Evolutionary conservation across 805 yeast genomes (phyloP), one percentile per base, ranked within the genome.

Genomic region (Pichia nakasei): DNA sequence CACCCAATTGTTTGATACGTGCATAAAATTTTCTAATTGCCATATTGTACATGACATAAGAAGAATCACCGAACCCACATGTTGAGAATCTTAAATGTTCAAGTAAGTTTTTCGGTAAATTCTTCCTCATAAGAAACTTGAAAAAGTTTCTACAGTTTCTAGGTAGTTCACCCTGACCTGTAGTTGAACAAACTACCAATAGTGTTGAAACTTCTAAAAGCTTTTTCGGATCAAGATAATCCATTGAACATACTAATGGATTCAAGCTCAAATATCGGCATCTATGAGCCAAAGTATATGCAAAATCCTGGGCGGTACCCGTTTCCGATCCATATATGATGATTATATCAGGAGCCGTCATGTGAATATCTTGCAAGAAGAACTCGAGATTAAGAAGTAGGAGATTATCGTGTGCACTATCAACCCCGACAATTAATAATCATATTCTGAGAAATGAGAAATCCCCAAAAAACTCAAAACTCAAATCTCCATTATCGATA

Each of bases 151-250:
- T 69, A 1, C 83, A 81, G 57, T 86, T 86, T 35, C 83, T 63
- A 0, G 98, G 97, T 29, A 91, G 62, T 48, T 84, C 96, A 22
- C 98, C 98, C 61, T 91, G 97, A 8, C 98, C 97, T 1, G 95
- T 83, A 0, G 98, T 91, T 1, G 96, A 80, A 58, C 94, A 84
- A 13, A 44, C 5, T 19, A 49, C 33, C 2, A 37, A 13, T 13
- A 46, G 66, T 24, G 63, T 61, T 7, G 64, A 54, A 15, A 78
- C 70, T 4, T 76, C 68, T 5, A 75, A 64, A 40, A 85, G 63
- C 44, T 68, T 68, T 51, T 69, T 72, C 37, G 81, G 60, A 46
- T 79, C 75, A 55, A 76, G 77, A 37, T 77, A 80, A 52, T 84
- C 85, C 48, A 86, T 57, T 0, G 82, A 59, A 9, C 70, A 63